Conservation (phyloP, 495 filamentous ascomycete species). For the Neurospora sp. region DNA sequence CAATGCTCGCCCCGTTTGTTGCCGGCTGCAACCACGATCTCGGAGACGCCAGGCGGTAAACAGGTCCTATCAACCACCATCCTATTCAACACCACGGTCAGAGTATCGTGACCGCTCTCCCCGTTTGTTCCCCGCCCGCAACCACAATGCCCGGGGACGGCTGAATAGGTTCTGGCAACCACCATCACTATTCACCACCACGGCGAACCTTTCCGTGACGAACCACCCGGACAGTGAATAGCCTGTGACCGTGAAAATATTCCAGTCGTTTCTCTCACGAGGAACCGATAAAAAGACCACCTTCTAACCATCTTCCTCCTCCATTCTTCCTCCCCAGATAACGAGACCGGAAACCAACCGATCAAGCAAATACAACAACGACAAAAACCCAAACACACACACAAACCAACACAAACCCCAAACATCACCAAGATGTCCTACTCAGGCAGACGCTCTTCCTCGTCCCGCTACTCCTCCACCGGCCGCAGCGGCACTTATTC, state of each 20-base stretch:
- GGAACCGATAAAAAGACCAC: neutral
- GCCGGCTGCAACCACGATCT: neutral
- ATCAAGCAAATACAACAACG: neutral
- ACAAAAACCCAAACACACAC: neutral
- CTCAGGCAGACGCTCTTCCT: neutral
- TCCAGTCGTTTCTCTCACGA: fast-evolving
- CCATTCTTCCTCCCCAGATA: neutral
- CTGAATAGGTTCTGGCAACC: neutral
- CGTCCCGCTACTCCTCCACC: neutral
- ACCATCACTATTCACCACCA: neutral
- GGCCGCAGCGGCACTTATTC: neutral
- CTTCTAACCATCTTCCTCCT: neutral
- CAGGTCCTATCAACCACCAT: neutral
- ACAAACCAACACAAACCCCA: neutral
- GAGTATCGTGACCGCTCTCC: neutral
- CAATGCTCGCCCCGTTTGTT: neutral
- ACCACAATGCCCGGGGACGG: fast-evolving
- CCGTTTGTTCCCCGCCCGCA: neutral
- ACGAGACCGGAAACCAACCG: neutral
- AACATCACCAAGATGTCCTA: neutral
- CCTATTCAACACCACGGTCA: neutral
- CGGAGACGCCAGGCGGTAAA: neutral
- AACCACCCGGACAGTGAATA: neutral
- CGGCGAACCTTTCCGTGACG: neutral
- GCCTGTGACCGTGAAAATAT: neutral